Percentiles rank a stretch among this genome's conserved stretches.
Evolutionary conservation across 208 protist species (phyloP).

Genomic region (Trypanosoma brucei): DNA sequence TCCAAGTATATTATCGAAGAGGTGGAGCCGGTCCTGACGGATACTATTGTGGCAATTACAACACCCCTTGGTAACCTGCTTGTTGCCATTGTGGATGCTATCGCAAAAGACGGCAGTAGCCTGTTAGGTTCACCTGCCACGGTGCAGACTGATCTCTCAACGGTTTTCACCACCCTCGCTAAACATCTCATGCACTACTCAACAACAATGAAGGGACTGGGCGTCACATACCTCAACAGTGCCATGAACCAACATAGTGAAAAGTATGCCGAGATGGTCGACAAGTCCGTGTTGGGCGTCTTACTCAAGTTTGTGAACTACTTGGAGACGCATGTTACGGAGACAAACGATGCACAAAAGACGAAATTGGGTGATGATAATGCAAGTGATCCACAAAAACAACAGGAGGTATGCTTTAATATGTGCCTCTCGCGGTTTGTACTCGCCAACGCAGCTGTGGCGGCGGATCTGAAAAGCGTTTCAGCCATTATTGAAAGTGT

Average conservation of each 20-base stretch:
- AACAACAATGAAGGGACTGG: slow-evolving; percentile 52
- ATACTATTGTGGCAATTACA: slow-evolving; percentile 44
- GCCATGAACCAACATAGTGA: slow-evolving; percentile 33
- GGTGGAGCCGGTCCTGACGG: slow-evolving; percentile 70
- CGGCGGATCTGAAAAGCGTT: neutral
- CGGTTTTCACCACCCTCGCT: slow-evolving; percentile 30
- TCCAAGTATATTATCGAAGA: slow-evolving; percentile 47
- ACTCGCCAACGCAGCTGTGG: slow-evolving; percentile 15
- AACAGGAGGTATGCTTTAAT: slow-evolving; percentile 15
- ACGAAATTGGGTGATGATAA: neutral
- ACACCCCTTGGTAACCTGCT: slow-evolving; percentile 38
- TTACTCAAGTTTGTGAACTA: slow-evolving; percentile 13
- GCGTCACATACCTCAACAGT: slow-evolving; percentile 61
- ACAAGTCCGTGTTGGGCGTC: slow-evolving; percentile 31
- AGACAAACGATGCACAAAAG: neutral
- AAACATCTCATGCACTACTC: slow-evolving; percentile 54
- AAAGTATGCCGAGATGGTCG: slow-evolving; percentile 34
- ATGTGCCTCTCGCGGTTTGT: slow-evolving; percentile 23
- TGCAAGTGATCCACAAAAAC: slow-evolving; percentile 1
- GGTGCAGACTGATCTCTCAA: slow-evolving; percentile 21
- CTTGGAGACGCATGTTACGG: slow-evolving; percentile 9
- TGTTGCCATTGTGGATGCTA: slow-evolving; percentile 30
- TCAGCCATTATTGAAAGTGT: neutral
- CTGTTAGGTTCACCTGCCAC: slow-evolving; percentile 2
- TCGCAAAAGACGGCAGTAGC: slow-evolving; percentile 31